A percentile compares a stretch with the other conserved stretches of the same genome.
Evolutionary conservation across 2,329 filamentous ascomycete species (phyloP).

Genomic region (Metarhizium robertsii): DNA sequence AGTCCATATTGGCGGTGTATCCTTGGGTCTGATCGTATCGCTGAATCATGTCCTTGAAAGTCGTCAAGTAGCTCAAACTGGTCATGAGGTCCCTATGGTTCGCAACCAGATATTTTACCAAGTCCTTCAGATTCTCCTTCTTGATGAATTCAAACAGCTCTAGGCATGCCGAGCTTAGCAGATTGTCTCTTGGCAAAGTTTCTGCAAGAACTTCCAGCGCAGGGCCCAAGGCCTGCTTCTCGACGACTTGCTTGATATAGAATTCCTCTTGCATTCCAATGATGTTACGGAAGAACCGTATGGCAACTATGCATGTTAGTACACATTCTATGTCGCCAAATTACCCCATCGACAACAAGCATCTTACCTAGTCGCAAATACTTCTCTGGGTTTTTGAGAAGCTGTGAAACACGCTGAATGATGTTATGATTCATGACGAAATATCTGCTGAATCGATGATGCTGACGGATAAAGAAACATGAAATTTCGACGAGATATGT

Average conservation of each 20-base stretch:
- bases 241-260: slow-evolving; percentile 75
- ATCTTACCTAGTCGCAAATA: slow-evolving; percentile 76
- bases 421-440: slow-evolving; percentile 78
- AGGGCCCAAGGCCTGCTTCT: slow-evolving; percentile 72
- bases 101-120: slow-evolving; percentile 77
- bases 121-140: slow-evolving; percentile 68
- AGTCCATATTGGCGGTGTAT: slow-evolving; percentile 56
- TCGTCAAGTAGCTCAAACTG: slow-evolving; percentile 71
- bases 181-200: slow-evolving; percentile 84
- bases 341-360: neutral
- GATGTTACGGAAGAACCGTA: slow-evolving; percentile 89
- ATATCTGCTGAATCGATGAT: slow-evolving; percentile 76
- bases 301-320: slow-evolving; percentile 48
- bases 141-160: slow-evolving; percentile 91
- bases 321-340: neutral
- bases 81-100: slow-evolving; percentile 72
- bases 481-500: slow-evolving; percentile 87
- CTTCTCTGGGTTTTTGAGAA: slow-evolving; percentile 78
- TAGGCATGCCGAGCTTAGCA: slow-evolving; percentile 86
- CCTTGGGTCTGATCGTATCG: slow-evolving; percentile 73
- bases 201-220: slow-evolving; percentile 76
- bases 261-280: slow-evolving; percentile 83
- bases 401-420: slow-evolving; percentile 68
- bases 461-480: slow-evolving; percentile 87
- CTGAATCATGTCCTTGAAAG: slow-evolving; percentile 66